Evolutionary conservation across 768 basidiomycete species (phyloP), one percentile per base, ranked within the genome.

Genomic region (Mycena filopes): DNA sequence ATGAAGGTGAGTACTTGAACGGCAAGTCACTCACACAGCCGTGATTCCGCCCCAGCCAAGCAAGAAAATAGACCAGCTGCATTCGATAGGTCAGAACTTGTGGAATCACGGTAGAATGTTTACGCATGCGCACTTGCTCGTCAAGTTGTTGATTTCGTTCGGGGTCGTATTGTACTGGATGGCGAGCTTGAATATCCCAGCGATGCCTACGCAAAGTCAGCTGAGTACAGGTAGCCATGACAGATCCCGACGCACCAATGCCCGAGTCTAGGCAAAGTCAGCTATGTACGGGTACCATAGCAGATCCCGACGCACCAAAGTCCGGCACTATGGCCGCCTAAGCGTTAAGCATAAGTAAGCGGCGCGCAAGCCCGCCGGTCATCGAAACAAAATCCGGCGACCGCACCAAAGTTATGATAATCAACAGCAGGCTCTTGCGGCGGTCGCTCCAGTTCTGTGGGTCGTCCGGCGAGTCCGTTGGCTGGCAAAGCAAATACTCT

Each of bases 51-150:
- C 36, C 36, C 36, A 36, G 9, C 87, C 87, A 21, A 87, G 72
- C 9, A 89, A 74, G 72, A 88, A 89, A 60, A 89, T 88, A 68
- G 86, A 88, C 88, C 87, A 89, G 72, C 87, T 89, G 45, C 20
- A 15, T 12, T 18, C 13, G 36, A 4, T 10, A n/a, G 21, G 7
- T 36, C 42, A 38, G 43, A n/a, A n/a, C n/a, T n/a, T n/a, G n/a
- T n/a, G n/a, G n/a, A n/a, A n/a, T n/a, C n/a, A n/a, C n/a, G n/a
- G n/a, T n/a, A n/a, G n/a, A n/a, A 1, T 36, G 10, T 36, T 36
- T 2, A 36, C 36, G 36, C 36, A 36, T 2, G 15, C 36, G 36
- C 36, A 36, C 36, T 36, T 36, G 36, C 36, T 36, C 36, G 87
- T 87, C 41, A 88, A 67, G 63, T 87, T 81, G 70, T 88, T 89